Evolutionary conservation across 257 asterid genomes (phyloP).

Genomic region (Gentiana straminea): DNA sequence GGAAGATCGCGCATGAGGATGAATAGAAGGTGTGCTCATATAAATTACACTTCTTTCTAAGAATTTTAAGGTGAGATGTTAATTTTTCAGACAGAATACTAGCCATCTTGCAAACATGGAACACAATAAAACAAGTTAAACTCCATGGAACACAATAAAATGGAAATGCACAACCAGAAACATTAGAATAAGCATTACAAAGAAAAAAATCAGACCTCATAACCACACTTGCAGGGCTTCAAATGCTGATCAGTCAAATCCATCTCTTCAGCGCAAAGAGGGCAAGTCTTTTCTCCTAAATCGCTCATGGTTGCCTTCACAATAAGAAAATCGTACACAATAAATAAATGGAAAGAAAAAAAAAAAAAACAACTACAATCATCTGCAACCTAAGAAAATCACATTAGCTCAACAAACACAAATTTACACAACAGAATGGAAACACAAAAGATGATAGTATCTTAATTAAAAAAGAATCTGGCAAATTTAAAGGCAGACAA

Average conservation of each 20-base stretch:
- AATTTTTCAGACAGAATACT: too few relatives aligned
- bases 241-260: slow-evolving; percentile 40
- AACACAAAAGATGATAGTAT: neutral
- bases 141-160: too few relatives aligned
- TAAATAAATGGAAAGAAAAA: too few relatives aligned
- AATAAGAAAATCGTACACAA: neutral
- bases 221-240: slow-evolving; percentile 83
- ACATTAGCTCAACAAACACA: neutral
- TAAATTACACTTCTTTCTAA: too few relatives aligned
- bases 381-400: neutral
- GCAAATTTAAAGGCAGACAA: neutral
- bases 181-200: too few relatives aligned
- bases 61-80: too few relatives aligned
- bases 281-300: slow-evolving; percentile 87
- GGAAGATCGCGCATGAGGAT: too few relatives aligned
- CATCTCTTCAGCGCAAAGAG: slow-evolving; percentile 99
- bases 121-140: too few relatives aligned
- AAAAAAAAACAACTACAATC: neutral
- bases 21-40: too few relatives aligned
- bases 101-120: too few relatives aligned
- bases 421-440: neutral
- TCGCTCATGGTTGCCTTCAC: slow-evolving; percentile 66
- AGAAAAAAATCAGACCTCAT: slow-evolving; percentile 37
- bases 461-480: neutral
- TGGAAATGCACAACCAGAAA: too few relatives aligned